These are phyloP conservation scores for Bipolaris zeicola DNA, from an alignment of 2,329 filamentous ascomycete genomes.

Conservation along the genomic window DNA sequence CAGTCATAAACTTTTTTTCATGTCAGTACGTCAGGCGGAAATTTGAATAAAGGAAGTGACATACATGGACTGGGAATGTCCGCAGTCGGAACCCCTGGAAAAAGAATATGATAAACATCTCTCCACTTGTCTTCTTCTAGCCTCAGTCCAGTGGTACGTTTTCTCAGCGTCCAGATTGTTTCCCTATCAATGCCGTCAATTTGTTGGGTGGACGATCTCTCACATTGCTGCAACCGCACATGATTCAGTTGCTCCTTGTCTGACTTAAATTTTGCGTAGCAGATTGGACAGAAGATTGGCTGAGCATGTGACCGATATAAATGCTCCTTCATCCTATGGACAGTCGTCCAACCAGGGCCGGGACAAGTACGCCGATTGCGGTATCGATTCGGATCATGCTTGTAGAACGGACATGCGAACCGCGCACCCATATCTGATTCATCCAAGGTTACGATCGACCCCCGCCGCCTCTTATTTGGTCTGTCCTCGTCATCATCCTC, in stretches of 20 bases:
- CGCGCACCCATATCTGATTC: slow-evolving; percentile 32
- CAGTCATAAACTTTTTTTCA: slow-evolving; percentile 40
- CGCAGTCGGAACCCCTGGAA: slow-evolving; percentile 37
- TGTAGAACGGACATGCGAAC: slow-evolving; percentile 52
- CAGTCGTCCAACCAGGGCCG: slow-evolving; percentile 48
- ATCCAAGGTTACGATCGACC: slow-evolving; percentile 31
- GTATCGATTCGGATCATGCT: slow-evolving; percentile 48
- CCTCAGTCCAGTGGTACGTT: slow-evolving; percentile 37
- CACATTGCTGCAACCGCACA: slow-evolving; percentile 35
- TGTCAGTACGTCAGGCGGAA: slow-evolving; percentile 1
- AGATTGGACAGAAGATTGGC: slow-evolving; percentile 47
- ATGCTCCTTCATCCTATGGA: slow-evolving; percentile 53
- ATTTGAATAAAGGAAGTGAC: neutral
- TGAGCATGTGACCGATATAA: slow-evolving; percentile 50
- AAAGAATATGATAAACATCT: slow-evolving; percentile 48
- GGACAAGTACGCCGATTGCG: slow-evolving; percentile 46
- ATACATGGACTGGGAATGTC: slow-evolving; percentile 47
- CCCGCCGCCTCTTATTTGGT: slow-evolving; percentile 33
- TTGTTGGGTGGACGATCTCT: slow-evolving; percentile 24
- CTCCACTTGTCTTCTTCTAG: slow-evolving; percentile 49
- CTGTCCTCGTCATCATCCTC: slow-evolving; percentile 33
- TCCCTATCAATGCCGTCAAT: slow-evolving; percentile 49
- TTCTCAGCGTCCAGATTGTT: slow-evolving; percentile 45
- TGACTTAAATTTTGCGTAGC: slow-evolving; percentile 45
- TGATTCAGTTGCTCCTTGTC: slow-evolving; percentile 44